These are phyloP conservation scores for Exophiala sp. DNA, from an alignment of 2,329 filamentous ascomycete species.

Conservation along the genomic window DNA sequence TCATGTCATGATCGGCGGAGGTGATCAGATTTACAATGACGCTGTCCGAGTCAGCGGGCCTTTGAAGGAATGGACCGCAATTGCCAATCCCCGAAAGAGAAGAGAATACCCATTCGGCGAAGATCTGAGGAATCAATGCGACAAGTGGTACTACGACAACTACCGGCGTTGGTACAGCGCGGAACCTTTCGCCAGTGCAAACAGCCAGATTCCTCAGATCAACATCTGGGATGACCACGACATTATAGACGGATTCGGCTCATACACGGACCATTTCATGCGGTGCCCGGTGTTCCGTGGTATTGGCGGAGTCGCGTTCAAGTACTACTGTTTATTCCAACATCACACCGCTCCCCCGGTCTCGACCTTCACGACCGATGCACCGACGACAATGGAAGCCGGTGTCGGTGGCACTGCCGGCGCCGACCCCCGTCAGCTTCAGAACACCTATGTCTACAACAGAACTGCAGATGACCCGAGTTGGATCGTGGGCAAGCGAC, in stretches of 20 bases:
- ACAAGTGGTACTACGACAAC: slow-evolving; percentile 58
- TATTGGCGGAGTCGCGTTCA: slow-evolving; percentile 54
- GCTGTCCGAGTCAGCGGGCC: slow-evolving; percentile 81
- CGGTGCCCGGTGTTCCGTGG: slow-evolving; percentile 58
- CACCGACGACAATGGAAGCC: slow-evolving; percentile 48
- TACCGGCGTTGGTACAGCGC: slow-evolving; percentile 64
- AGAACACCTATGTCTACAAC: slow-evolving; percentile 65
- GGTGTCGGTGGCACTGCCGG: slow-evolving; percentile 47
- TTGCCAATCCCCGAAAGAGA: slow-evolving; percentile 55
- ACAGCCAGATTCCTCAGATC: slow-evolving; percentile 58
- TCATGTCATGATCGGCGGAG: slow-evolving; percentile 75
- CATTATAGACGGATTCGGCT: slow-evolving; percentile 62
- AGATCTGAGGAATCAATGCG: slow-evolving; percentile 52
- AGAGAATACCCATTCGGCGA: slow-evolving; percentile 60
- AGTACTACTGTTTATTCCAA: slow-evolving; percentile 62
- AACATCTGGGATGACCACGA: slow-evolving; percentile 63
- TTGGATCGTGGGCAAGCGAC: slow-evolving; percentile 71
- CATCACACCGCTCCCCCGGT: slow-evolving; percentile 76
- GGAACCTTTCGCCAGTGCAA: slow-evolving; percentile 54
- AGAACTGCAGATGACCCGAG: slow-evolving; percentile 57
- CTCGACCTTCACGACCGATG: slow-evolving; percentile 78
- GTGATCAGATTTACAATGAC: slow-evolving; percentile 75
- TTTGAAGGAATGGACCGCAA: slow-evolving; percentile 59
- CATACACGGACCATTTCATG: slow-evolving; percentile 60
- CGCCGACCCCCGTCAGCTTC: slow-evolving; percentile 63